Base-by-base conservation (phyloP, 495 filamentous ascomycete species). In the Podospora pseudocomata region DNA sequence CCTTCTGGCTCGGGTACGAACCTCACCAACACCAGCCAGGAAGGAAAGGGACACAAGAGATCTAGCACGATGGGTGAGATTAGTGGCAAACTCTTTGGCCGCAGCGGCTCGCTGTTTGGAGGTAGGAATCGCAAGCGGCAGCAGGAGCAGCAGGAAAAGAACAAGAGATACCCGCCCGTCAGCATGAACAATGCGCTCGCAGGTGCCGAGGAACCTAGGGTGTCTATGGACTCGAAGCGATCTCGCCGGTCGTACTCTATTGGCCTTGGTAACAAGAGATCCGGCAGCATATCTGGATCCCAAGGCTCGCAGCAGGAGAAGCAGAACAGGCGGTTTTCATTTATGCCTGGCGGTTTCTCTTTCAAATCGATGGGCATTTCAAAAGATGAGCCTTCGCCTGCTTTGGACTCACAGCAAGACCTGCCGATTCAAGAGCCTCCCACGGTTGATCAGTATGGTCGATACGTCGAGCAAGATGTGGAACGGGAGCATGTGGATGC, bases 11-110 rank as follows among this genome's bases (percentile, higher is more conserved):
- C 67, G 20, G 49, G 65, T 30, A 23, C 39, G 15, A 32, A 54
- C 15, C n/a, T 58, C 55, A 20, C 15, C n/a, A 64, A 20, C 18
- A 27, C 39, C 0, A 44, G 63, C 7, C 60, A 63, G 32, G 80
- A 80, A 55, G 71, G 63, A 26, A 92, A 90, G 78, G 88, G 90
- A n/a, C 94, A 97, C 81, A 94, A 92, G 79, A 85, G 94, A 69
- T 96, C 94, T 2, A 97, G 89, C 77, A 97, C 94, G 4, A 88
- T 97, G 72, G 90, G 92, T 49, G 89, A 92, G 67, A 86, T 94
- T 66, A 82, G 88, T 30, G 90, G 90, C 72, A 92, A 90, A 76
- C 79, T 96, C 16, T 91, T 97, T 77, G 87, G 91, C 66, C 88
- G 93, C 53, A 90, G 89, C 66, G 88, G 88, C 18, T 94, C 91